Evolutionary conservation across 108 stramenopile species (phyloP), one percentile per base, ranked within the genome.

Genomic region (Thalassiosira profunda): DNA sequence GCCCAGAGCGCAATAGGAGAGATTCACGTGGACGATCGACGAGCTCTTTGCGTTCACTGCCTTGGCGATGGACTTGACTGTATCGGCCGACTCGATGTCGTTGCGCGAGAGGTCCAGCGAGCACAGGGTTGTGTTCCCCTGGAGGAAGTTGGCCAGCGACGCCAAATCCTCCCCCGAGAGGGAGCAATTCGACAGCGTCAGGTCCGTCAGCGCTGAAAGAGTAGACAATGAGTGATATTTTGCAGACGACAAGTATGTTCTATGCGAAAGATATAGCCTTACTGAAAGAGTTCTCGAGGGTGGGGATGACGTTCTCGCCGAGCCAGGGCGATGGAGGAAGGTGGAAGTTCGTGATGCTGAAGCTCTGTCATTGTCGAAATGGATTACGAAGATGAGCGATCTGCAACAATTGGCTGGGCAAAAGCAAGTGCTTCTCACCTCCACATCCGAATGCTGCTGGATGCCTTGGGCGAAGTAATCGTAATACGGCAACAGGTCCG

Each of bases 381-480:
- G n/a, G n/a, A n/a, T n/a, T n/a, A n/a, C n/a, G n/a, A n/a, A n/a
- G n/a, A n/a, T n/a, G n/a, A n/a, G n/a, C n/a, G n/a, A n/a, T n/a
- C n/a, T n/a, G n/a, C n/a, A n/a, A n/a, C n/a, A n/a, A n/a, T n/a
- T n/a, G n/a, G n/a, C n/a, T n/a, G n/a, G n/a, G n/a, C n/a, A n/a
- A n/a, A n/a, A n/a, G n/a, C n/a, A n/a, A n/a, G n/a, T n/a, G n/a
- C n/a, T n/a, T n/a, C n/a, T n/a, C n/a, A n/a, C 17, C 10, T 52
- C 51, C 1, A 52, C 15, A 23, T 31, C 17, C 4, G 51, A 14
- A 9, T n/a, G 35, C 6, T 25, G 29, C 17, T 47, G 12, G 14
- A 63, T 30, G 26, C 44, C 44, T 29, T 47, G 15, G 35, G 62
- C 62, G 24, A 63, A 63, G 14, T 63, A 63, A 7, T 63, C 62